Base-by-base conservation (phyloP, 2,329 filamentous ascomycete genomes). In the Fusarium siculi region DNA sequence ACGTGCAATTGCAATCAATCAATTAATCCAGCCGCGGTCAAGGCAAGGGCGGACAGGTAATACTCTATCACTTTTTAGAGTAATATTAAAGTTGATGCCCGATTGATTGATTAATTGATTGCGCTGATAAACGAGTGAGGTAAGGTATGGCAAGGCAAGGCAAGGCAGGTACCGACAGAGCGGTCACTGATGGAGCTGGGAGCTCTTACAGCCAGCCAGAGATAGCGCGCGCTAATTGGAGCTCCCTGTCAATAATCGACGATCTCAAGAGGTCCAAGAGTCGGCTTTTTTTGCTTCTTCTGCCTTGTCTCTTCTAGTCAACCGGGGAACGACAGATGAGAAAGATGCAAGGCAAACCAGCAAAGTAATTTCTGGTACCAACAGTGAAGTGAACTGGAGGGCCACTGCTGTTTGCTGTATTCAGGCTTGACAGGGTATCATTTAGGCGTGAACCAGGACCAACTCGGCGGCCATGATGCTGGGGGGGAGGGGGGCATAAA, bases 191-290 rank as follows among this genome's bases (percentile, higher is more conserved):
- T 72, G 52, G 53, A 70, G 44, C 52, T 70, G 54, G 55, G 32
- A 43, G 70, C 54, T 61, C 59, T 53, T 55, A 61, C 50, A 60
- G n/a, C 43, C 23, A 56, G 47, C 43, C n/a, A 63, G 53, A 64
- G 43, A 67, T 73, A 68, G 70, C 70, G 70, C 70, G 70, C 70
- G 70, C 70, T 73, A 73, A 66, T 58, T 63, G 43, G 52, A 67
- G 70, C 66, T 67, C 56, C 61, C 63, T 72, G 63, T 66, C 53
- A 30, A 34, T 68, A 36, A 32, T 63, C 55, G 62, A 59, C 56
- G 67, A 71, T 72, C 68, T 63, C 56, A 57, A 53, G 57, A 67
- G 36, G 63, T 64, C 65, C 40, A 56, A 69, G 53, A 55, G 23
- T 52, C 39, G 21, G 25, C 11, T 28, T n/a, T 25, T 55, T 57